Evolutionary conservation across 805 yeast species (phyloP), one percentile per base, ranked within the genome.

Genomic region (Kodamaea hsintzibuensis): DNA sequence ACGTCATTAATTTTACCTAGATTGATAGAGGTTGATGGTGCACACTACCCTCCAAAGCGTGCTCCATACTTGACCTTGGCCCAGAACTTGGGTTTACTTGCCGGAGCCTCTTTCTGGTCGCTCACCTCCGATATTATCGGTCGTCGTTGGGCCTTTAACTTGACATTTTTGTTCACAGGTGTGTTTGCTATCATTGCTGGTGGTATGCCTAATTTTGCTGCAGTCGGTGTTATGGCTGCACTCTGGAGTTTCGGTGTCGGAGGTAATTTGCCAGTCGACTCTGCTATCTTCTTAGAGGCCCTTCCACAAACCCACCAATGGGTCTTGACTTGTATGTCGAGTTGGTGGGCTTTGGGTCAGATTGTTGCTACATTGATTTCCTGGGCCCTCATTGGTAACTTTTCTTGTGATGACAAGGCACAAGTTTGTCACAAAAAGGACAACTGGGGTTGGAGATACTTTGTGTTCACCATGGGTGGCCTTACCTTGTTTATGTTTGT

Each of bases 371-470:
- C 73, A 37, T 67, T 82, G 27, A 60, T 82, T 30, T 78, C 84
- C 7, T 83, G 86, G 86, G 86, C 81, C 0, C 77, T 81, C 50
- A 67, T 84, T 45, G 74, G 83, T 13, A 75, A 79, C 57, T 73
- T 69, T 55, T 77, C 82, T 1, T 82, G 88, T 56, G 58, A 52
- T 37, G 48, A 48, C 27, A 64, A 68, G 10, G 45, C 69, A 42
- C 27, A 17, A 3, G 52, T 45, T 7, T 83, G 88, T 63, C 71
- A 73, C 30, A 71, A 80, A 8, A 54, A 60, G 12, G 63, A 70
- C 37, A 84, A 84, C 65, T 75, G 78, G 69, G 88, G 88, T 50
- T 84, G 88, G 88, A 67, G 88, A 61, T 84, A 84, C 65, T 71
- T 76, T 48, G 70, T 75, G 57, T 76, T 77, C 57, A 82, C 82